These are phyloP conservation scores for Fraxinus americana DNA, from an alignment of 257 asterid species.

Conservation along the genomic window DNA sequence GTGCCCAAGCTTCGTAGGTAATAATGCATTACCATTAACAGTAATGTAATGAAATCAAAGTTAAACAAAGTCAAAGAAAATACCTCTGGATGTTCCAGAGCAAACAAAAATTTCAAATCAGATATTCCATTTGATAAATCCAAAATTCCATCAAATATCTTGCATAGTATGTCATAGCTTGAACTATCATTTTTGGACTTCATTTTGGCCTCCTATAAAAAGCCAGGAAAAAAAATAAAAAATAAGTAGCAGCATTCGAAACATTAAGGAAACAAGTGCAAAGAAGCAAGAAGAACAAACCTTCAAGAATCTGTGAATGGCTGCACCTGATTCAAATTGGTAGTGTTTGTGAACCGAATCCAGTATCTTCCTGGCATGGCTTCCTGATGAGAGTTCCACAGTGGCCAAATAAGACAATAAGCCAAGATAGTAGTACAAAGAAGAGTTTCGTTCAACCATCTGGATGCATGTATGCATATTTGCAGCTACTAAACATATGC, in stretches of 20 bases:
- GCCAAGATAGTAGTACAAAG: slow-evolving; percentile 9
- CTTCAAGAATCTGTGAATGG: slow-evolving; percentile 61
- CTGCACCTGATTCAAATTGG: slow-evolving; percentile 69
- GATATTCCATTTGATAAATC: slow-evolving; percentile 49
- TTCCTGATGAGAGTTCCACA: slow-evolving; percentile 41
- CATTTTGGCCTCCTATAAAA: slow-evolving; percentile 43
- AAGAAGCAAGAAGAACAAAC: slow-evolving; percentile 33
- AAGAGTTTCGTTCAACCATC: not conserved
- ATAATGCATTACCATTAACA: not conserved
- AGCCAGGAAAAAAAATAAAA: slow-evolving; percentile 6
- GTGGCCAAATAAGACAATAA: slow-evolving; percentile 17
- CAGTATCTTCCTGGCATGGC: slow-evolving; percentile 57
- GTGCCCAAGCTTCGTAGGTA: not conserved
- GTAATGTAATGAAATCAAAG: slow-evolving; percentile 1
- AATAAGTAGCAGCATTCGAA: slow-evolving; percentile 7
- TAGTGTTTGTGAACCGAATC: slow-evolving; percentile 58
- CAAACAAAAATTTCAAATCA: slow-evolving; percentile 64
- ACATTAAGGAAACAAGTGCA: slow-evolving; percentile 10
- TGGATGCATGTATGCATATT: slow-evolving; percentile 20
- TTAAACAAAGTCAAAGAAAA: slow-evolving; percentile 17
- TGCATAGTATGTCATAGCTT: slow-evolving; percentile 60
- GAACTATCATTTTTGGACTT: slow-evolving; percentile 55
- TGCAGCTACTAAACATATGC: not conserved
- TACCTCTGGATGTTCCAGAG: slow-evolving; percentile 89
- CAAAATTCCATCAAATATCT: slow-evolving; percentile 58